A percentile compares a stretch with the other conserved stretches of the same genome.
These are phyloP conservation scores for Xylaria grammica DNA, from an alignment of 495 filamentous ascomycete genomes.

Conservation along the genomic window DNA sequence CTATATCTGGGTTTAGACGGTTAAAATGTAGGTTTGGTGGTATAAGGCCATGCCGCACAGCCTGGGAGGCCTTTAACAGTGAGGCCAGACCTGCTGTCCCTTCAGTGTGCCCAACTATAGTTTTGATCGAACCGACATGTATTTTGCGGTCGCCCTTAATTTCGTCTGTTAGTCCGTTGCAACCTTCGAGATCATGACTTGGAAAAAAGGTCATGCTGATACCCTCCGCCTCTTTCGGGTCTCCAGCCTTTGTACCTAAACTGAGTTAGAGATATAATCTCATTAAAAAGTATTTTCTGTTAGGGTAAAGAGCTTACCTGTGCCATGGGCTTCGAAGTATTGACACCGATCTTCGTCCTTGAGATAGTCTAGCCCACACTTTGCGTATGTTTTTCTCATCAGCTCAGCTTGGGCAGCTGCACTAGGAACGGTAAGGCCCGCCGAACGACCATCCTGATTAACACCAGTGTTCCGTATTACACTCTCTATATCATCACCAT, in stretches of 20 bases:
- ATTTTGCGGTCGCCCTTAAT: slow-evolving; percentile 38
- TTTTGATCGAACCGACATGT: slow-evolving; percentile 62
- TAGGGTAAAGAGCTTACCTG: slow-evolving; percentile 48
- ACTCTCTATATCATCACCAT: slow-evolving; percentile 58
- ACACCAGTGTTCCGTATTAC: slow-evolving; percentile 60
- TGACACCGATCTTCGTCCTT: slow-evolving; percentile 30
- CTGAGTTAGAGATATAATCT: too few species aligned
- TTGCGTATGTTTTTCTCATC: slow-evolving; percentile 51
- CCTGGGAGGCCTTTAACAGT: slow-evolving; percentile 61
- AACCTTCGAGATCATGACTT: not conserved
- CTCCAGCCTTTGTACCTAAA: slow-evolving; percentile 23
- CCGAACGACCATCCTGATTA: slow-evolving; percentile 60
- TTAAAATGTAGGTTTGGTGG: slow-evolving; percentile 64
- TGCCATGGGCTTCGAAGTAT: slow-evolving; percentile 59
- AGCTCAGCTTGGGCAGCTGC: slow-evolving; percentile 54
- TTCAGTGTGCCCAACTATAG: slow-evolving; percentile 63
- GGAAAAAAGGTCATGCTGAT: slow-evolving; percentile 2
- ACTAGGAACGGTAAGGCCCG: slow-evolving; percentile 52
- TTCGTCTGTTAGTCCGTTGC: not conserved
- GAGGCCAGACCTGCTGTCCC: slow-evolving; percentile 57
- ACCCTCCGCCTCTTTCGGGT: slow-evolving; percentile 49
- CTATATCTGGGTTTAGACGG: slow-evolving; percentile 53
- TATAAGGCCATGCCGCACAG: slow-evolving; percentile 56
- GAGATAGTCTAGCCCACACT: slow-evolving; percentile 47
- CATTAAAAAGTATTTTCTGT: not conserved